Conservation (phyloP, 208 protist species). For the Acanthamoeba castellanii region DNA sequence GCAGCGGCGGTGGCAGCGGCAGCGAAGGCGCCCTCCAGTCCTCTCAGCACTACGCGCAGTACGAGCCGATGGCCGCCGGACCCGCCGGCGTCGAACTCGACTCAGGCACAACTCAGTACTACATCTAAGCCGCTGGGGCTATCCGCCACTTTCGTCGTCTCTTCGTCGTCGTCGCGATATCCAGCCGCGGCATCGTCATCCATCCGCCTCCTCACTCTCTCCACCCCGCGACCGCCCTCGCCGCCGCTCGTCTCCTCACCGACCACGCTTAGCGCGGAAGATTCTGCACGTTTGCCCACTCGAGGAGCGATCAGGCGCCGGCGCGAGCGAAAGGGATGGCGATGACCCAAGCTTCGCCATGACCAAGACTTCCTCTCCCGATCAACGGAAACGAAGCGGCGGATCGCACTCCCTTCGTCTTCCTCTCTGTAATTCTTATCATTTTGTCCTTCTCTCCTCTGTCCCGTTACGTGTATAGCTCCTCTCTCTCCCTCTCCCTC, state of each 20-base stretch:
- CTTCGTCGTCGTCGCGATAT: neutral
- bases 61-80: conserved; percentile 42
- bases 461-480: neutral
- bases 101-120: conserved; percentile 55
- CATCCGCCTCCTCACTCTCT: neutral
- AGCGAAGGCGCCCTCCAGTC: neutral
- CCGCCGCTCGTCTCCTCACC: neutral
- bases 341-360: neutral
- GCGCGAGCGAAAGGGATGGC: neutral
- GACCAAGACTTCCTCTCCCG: neutral
- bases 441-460: neutral
- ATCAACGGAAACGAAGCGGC: neutral
- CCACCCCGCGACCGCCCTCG: neutral
- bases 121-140: conserved; percentile 4
- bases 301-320: neutral
- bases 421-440: conserved; percentile 15
- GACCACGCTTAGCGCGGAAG: neutral
- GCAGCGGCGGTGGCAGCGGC: neutral
- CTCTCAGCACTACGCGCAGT: neutral
- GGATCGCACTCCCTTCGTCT: neutral
- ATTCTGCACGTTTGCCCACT: neutral
- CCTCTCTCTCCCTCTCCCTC: neutral
- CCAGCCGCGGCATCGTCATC: neutral
- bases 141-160: neutral
- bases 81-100: conserved; percentile 33